These are phyloP conservation scores for Nyctanthes arbortristis DNA, from an alignment of 257 asterid genomes.

Conservation along the genomic window DNA sequence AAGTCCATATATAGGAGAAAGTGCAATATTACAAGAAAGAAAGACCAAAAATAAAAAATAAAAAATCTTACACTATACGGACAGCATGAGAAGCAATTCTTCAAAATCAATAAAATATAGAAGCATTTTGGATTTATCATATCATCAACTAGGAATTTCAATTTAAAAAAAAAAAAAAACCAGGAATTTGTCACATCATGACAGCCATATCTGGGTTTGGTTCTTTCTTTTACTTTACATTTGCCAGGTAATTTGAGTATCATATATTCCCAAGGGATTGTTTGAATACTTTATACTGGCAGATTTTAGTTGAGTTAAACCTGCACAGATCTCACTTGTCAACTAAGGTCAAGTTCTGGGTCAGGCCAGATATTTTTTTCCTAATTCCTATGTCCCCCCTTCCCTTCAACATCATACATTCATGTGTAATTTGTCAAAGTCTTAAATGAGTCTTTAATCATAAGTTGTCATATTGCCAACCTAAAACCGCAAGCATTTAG, in stretches of 20 bases:
- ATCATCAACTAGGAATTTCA: background rate
- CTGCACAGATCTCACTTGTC: background rate
- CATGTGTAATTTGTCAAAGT: background rate
- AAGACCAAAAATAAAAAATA: background rate
- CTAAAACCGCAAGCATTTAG: background rate
- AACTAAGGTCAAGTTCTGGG: background rate
- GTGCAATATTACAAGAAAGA: background rate
- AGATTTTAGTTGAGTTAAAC: background rate
- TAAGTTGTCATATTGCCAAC: background rate
- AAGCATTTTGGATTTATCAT: background rate
- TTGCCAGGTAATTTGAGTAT: background rate
- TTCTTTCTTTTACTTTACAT: background rate
- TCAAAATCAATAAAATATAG: background rate
- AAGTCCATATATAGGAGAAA: background rate
- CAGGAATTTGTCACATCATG: background rate
- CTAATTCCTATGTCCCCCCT: background rate
- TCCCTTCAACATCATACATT: background rate
- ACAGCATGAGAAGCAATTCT: background rate
- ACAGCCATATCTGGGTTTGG: background rate
- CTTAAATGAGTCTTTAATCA: background rate
- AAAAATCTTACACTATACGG: background rate
- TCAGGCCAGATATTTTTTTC: background rate
- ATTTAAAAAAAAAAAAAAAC: no score
- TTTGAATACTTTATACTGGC: background rate
- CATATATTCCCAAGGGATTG: background rate